Evolutionary conservation across 306 rosid species (phyloP).

Genomic region (Prunus fruticosa): DNA sequence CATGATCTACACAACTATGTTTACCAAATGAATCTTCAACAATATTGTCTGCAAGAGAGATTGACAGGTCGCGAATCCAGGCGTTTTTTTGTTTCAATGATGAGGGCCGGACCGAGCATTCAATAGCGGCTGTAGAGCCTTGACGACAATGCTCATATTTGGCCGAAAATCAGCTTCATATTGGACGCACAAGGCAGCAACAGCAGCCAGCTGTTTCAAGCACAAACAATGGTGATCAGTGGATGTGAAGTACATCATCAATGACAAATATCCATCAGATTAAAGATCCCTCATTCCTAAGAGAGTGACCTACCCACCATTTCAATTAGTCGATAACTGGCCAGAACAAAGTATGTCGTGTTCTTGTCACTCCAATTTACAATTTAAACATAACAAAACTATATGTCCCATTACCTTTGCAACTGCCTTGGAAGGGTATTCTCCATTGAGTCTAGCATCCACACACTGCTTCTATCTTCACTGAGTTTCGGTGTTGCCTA

Average conservation of each 20-base stretch:
- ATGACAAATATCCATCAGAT: not conserved
- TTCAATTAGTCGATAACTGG: not conserved
- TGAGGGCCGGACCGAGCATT: constrained; percentile 42
- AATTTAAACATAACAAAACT: not conserved
- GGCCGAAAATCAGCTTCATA: constrained; percentile 80
- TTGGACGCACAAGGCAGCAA: constrained; percentile 77
- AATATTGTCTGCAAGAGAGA: constrained; percentile 18
- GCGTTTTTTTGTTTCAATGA: constrained; percentile 31
- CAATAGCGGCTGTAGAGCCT: constrained; percentile 65
- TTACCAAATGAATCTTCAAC: constrained; percentile 13
- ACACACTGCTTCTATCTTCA: constrained; percentile 78
- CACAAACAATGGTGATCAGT: not conserved
- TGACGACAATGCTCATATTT: constrained; percentile 71
- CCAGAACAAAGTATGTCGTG: not conserved
- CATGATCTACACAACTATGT: constrained; percentile 1
- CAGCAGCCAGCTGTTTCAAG: constrained; percentile 64
- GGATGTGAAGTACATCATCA: not conserved
- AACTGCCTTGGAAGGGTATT: constrained; percentile 72
- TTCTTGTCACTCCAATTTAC: not conserved
- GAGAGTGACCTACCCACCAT: not conserved
- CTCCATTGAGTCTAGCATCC: constrained; percentile 63
- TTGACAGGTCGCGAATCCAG: constrained; percentile 31
- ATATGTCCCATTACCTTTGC: constrained; percentile 59
- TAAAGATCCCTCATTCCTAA: not conserved
- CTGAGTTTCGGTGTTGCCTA: constrained; percentile 81